phyloP scores from a whole-genome alignment of 208 protist genomes.

The Leishmania arabica region DNA sequence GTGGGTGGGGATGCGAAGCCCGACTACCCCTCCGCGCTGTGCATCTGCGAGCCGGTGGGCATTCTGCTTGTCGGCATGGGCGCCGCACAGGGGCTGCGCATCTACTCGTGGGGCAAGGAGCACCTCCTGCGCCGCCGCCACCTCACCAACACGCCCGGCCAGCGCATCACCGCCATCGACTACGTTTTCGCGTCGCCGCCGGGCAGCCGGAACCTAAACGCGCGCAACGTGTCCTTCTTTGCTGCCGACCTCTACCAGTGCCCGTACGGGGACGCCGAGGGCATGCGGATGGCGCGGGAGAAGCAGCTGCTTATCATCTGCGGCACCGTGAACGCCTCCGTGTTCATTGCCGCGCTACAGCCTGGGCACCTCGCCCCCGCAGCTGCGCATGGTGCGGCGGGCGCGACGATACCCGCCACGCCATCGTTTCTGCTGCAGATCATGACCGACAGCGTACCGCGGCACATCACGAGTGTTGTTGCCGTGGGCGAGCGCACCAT shows the following conservation, averaged over 20 bases:
- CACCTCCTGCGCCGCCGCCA: constrained; percentile 70
- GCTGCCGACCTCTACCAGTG: constrained; percentile 64
- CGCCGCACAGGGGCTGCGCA: constrained; percentile 56
- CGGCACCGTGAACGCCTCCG: constrained; percentile 64
- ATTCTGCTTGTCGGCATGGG: constrained; percentile 81
- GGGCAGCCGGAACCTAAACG: constrained; percentile 28
- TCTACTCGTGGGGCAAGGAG: constrained; percentile 74
- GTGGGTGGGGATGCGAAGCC: neutral
- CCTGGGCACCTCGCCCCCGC: constrained; percentile 22
- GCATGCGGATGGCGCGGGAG: constrained; percentile 39
- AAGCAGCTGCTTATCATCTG: constrained; percentile 76
- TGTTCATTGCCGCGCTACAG: constrained; percentile 73
- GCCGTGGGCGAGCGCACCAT: constrained; percentile 74
- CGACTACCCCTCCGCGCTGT: constrained; percentile 76
- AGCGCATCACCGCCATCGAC: constrained; percentile 78
- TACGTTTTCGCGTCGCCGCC: constrained; percentile 70
- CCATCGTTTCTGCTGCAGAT: constrained; percentile 72
- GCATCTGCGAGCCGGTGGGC: constrained; percentile 75
- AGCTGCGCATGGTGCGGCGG: neutral
- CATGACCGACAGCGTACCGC: constrained; percentile 65
- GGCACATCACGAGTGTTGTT: constrained; percentile 56
- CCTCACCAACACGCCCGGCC: constrained; percentile 55
- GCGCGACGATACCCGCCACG: constrained; percentile 2
- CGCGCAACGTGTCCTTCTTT: constrained; percentile 24
- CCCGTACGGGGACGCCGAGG: constrained; percentile 30